Evolutionary conservation across 192 early-diverging fungal genomes (phyloP).

Genomic region (Coemansia nantahalensis): DNA sequence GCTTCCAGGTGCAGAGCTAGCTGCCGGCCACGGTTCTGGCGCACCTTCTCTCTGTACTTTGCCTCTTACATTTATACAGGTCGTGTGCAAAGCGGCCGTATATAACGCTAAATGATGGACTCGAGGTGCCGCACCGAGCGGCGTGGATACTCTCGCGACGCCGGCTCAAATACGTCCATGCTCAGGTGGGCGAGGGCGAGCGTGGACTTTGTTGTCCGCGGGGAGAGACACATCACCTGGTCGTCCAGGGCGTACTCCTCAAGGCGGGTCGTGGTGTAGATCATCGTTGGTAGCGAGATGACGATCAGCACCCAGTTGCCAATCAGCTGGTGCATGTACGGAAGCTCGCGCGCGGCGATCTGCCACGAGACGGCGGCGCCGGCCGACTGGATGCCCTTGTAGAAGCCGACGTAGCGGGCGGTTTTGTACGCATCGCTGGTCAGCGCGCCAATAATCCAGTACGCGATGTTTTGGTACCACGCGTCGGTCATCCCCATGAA

Average conservation of each 20-base stretch:
- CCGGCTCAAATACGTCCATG: too few relatives aligned
- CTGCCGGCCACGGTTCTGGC: too few relatives aligned
- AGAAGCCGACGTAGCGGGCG: constrained; percentile 73
- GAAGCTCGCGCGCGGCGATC: constrained; percentile 56
- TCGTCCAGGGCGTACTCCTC: constrained; percentile 29
- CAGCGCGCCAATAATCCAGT: constrained; percentile 84
- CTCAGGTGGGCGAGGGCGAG: too few relatives aligned
- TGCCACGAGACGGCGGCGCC: constrained; percentile 69
- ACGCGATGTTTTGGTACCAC: constrained; percentile 73
- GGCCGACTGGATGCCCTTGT: constrained; percentile 80
- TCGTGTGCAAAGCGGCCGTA: too few relatives aligned
- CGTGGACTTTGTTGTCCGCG: too few relatives aligned
- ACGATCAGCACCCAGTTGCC: constrained; percentile 58
- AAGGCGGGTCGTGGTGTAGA: constrained; percentile 50
- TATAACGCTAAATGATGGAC: constrained; percentile 8
- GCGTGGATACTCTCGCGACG: too few relatives aligned
- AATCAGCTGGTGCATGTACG: constrained; percentile 55
- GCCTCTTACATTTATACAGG: too few relatives aligned
- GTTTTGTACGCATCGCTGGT: constrained; percentile 73
- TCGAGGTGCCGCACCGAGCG: constrained; percentile 1
- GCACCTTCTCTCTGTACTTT: too few relatives aligned
- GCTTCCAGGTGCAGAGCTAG: constrained; percentile 7
- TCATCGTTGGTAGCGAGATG: constrained; percentile 54
- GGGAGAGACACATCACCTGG: background rate
- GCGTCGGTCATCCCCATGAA: constrained; percentile 76